Base-by-base conservation (phyloP, 108 stramenopile genomes). In the Skeletonema marinoi region DNA sequence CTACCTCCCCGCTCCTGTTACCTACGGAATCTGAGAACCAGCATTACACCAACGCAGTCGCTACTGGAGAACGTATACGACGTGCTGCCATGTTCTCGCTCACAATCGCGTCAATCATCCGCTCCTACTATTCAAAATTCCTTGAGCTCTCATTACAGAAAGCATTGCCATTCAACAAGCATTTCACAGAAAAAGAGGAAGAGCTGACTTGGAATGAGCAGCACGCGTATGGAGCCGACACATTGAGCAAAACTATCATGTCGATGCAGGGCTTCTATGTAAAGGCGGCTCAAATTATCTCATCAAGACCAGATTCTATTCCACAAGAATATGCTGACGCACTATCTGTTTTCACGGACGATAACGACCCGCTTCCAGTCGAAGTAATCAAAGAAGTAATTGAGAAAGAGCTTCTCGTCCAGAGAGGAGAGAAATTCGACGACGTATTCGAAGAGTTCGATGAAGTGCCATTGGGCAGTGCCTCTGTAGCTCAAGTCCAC, bases 401-500 rank as follows among this genome's bases (percentile, higher is more conserved):
- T n/a, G 44, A 16, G 44, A n/a, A 46, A 4, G 44, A 46, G n/a
- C 44, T 46, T 5, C 44, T 46, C 16, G 44, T 16, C 44, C 3
- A 46, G 5, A 11, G 16, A n/a, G 44, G 44, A 4, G 44, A n/a
- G 11, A 2, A 46, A 16, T 46, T 46, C 3, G 84, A 90, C 3
- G 94, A 95, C 71, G 89, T 98, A 42, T 95, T 96, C 86, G 65
- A 33, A 5, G 89, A 89, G 54, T 98, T 97, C 62, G 98, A 98
- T 63, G 94, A 94, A 29, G 73, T 60, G 9, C 96, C 96, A 21
- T 70, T 88, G 17, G 92, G 90, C 51, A 81, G 92, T 29, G 96
- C 95, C 6, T 80, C 77, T 31, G 90, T 97, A 25, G 98, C 97
- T 3, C 96, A 97, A 76, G 97, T 98, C 0, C 98, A 99, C 82